A percentile compares a stretch with the other conserved stretches of the same genome.
These are phyloP conservation scores for Cruciata laevipes DNA, from an alignment of 257 asterid species.

Conservation along the genomic window DNA sequence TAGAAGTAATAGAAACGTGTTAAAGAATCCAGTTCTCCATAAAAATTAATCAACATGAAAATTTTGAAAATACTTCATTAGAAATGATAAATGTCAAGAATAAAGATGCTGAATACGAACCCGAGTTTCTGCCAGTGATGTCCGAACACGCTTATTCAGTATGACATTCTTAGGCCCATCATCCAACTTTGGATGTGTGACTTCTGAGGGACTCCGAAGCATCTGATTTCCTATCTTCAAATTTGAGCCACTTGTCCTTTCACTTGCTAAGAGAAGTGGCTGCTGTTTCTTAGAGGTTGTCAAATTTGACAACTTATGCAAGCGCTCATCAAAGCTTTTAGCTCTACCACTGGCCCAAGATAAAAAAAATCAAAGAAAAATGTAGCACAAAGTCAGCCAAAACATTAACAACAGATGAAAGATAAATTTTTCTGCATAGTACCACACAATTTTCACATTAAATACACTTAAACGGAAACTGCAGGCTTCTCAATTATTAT, in stretches of 20 bases:
- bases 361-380: slow-evolving; percentile 17
- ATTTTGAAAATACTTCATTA: not conserved
- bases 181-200: slow-evolving; percentile 54
- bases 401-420: too few relatives aligned
- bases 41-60: not conserved
- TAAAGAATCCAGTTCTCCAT: not conserved
- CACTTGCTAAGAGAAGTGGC: slow-evolving; percentile 52
- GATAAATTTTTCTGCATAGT: too few relatives aligned
- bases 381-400: not conserved
- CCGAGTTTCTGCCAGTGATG: slow-evolving; percentile 85
- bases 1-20: not conserved
- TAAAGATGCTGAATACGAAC: slow-evolving; percentile 39
- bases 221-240: slow-evolving; percentile 71
- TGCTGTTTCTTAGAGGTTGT: slow-evolving; percentile 66
- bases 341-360: slow-evolving; percentile 58
- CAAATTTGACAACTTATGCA: slow-evolving; percentile 50
- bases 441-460: too few relatives aligned
- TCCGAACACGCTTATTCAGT: slow-evolving; percentile 78
- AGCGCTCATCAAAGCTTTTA: slow-evolving; percentile 60
- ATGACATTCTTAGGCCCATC: slow-evolving; percentile 73
- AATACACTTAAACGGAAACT: not conserved
- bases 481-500: not conserved
- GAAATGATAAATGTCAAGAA: slow-evolving; percentile 3
- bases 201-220: slow-evolving; percentile 58
- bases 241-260: slow-evolving; percentile 58